Percentiles rank a stretch among this genome's conserved stretches.
Conservation (phyloP, 1,284 basidiomycete genomes). For the Boletus holoroseus region DNA sequence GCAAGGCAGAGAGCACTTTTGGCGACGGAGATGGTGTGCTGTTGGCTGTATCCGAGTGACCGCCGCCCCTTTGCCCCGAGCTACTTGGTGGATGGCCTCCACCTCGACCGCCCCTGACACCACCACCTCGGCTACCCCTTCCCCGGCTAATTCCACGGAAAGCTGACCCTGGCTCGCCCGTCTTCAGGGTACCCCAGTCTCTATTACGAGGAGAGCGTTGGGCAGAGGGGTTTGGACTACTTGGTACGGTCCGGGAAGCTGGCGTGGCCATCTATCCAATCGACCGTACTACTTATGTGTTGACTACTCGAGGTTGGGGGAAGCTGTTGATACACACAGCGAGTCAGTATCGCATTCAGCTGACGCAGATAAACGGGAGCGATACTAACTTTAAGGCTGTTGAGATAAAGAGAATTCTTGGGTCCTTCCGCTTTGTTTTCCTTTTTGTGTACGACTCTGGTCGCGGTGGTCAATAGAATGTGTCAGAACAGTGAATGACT, state of each 20-base stretch:
- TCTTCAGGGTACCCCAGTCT: conserved; percentile 40
- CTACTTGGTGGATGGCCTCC: conserved; percentile 28
- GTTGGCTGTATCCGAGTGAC: conserved; percentile 18
- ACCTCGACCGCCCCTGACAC: conserved; percentile 28
- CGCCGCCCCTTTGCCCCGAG: conserved; percentile 28
- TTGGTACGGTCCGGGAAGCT: conserved; percentile 28
- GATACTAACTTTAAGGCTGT: conserved; percentile 31
- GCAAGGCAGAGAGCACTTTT: conserved; percentile 16
- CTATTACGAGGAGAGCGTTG: conserved; percentile 31
- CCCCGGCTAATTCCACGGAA: conserved; percentile 40
- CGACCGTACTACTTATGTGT: not conserved
- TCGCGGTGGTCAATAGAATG: not conserved
- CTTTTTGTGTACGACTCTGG: not conserved
- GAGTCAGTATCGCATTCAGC: conserved; percentile 15
- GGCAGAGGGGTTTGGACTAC: conserved; percentile 23
- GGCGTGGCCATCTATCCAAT: conserved; percentile 30
- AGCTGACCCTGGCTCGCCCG: conserved; percentile 45
- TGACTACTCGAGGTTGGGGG: conserved; percentile 1
- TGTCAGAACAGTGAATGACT: not conserved
- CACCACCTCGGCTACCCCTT: conserved; percentile 32
- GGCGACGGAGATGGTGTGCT: conserved; percentile 24
- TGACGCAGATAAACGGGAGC: not conserved
- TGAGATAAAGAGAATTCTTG: conserved; percentile 24
- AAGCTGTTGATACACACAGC: conserved; percentile 6
- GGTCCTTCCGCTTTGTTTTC: not conserved